Evolutionary conservation across 1,284 basidiomycete genomes (phyloP), one percentile per base, ranked within the genome.

Genomic region (Heliocybe sulcata): DNA sequence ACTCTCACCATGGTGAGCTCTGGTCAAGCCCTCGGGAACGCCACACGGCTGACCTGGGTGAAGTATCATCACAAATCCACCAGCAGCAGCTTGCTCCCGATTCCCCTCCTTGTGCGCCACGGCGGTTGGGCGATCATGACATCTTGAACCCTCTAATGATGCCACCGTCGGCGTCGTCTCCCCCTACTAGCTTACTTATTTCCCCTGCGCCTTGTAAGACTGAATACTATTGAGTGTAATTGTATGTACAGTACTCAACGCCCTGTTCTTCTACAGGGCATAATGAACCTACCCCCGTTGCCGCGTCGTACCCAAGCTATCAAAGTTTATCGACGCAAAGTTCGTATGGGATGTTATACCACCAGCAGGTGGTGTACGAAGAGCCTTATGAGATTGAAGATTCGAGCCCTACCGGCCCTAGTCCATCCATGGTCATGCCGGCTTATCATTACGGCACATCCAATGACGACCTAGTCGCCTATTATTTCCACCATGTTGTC

Each of bases 171-270:
- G 60, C 66, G 58, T 64, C 67, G 55, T 63, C 27, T 25, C 42
- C 42, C 19, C 16, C 42, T 29, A 26, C 16, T 49, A 49, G 47
- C 27, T 49, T 49, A 49, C 47, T 49, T 42, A 20, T 42, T 25
- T 49, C 47, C 23, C 20, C 47, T 26, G 47, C 65, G 60, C 69
- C 70, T 60, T 83, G 83, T 86, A 86, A 86, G 84, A 80, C 69
- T 64, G 69, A 78, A 82, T 86, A 85, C 77, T 77, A 82, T 77
- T 83, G 47, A 76, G 82, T 77, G 74, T 79, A 81, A 77, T 80
- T 80, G 77, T 70, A 81, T 81, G 79, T 79, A 77, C 68, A 68
- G 76, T 82, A 76, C 81, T 86, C 82, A 85, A 84, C 76, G 71
- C 73, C 76, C 73, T 77, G 72, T 71, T 72, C 75, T 76, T 74